These are phyloP conservation scores for Starmerella floris DNA, from an alignment of 805 yeast genomes.

Conservation along the genomic window DNA sequence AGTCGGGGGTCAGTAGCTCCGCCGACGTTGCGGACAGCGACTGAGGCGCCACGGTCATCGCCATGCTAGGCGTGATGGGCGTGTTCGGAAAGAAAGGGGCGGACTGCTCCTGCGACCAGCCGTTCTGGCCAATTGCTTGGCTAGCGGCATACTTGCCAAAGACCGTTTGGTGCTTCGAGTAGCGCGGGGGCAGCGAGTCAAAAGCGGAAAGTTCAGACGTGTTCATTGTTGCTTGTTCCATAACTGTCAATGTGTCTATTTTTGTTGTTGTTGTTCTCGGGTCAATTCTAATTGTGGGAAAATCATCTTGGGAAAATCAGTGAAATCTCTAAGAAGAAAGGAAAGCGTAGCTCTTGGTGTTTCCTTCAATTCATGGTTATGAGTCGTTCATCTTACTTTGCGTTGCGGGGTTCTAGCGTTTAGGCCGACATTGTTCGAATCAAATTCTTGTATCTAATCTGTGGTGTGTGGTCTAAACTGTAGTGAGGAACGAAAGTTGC, in stretches of 20 bases:
- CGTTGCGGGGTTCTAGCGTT: slow-evolving; percentile 6
- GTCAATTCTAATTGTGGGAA: slow-evolving; percentile 1
- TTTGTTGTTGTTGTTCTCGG: not conserved
- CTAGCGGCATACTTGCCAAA: slow-evolving; percentile 27
- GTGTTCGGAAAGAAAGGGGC: slow-evolving; percentile 9
- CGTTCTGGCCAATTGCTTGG: slow-evolving; percentile 21
- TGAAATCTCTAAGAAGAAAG: slow-evolving; percentile 3
- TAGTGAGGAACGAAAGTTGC: slow-evolving; percentile 11
- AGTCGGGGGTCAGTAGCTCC: slow-evolving; percentile 15
- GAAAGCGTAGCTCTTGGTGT: not conserved
- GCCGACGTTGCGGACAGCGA: not conserved
- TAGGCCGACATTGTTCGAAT: slow-evolving; percentile 16
- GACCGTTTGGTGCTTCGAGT: slow-evolving; percentile 23
- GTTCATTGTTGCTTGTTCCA: slow-evolving; percentile 3
- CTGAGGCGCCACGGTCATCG: slow-evolving; percentile 2
- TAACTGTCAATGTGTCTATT: not conserved
- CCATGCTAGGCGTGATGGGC: slow-evolving; percentile 15
- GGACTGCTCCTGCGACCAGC: slow-evolving; percentile 20
- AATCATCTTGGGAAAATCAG: slow-evolving; percentile 9
- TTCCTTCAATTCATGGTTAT: slow-evolving; percentile 8
- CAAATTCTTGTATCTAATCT: slow-evolving; percentile 1
- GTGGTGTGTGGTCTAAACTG: slow-evolving; percentile 12
- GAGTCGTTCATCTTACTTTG: slow-evolving; percentile 8
- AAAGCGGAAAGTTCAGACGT: slow-evolving; percentile 4
- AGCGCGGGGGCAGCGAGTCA: slow-evolving; percentile 11